These are phyloP conservation scores for Grifola frondosa DNA, from an alignment of 1,284 basidiomycete genomes.

Conservation along the genomic window DNA sequence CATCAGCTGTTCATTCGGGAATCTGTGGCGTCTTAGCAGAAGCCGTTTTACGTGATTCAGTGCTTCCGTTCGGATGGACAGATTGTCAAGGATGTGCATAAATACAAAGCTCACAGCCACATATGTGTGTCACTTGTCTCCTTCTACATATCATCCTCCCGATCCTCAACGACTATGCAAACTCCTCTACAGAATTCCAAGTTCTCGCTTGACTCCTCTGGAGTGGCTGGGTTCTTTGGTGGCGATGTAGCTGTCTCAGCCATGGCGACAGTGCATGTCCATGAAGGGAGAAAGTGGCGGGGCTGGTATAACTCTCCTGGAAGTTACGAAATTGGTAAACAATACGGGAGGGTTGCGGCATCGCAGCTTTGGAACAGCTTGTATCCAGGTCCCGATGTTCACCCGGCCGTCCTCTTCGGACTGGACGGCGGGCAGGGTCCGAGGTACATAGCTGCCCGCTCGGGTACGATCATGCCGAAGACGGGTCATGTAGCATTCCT, in stretches of 20 bases:
- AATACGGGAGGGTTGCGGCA: constrained; percentile 16
- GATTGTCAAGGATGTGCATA: too few species aligned
- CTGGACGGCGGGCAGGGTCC: constrained; percentile 17
- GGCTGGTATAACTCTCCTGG: constrained; percentile 23
- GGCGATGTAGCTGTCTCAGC: constrained; percentile 22
- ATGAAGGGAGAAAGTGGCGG: constrained; percentile 20
- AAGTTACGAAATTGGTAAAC: constrained; percentile 23
- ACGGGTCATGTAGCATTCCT: constrained; percentile 20
- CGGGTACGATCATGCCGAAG: constrained; percentile 17
- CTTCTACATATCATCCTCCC: too few species aligned
- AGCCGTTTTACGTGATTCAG: too few species aligned
- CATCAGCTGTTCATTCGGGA: too few species aligned
- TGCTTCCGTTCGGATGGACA: too few species aligned
- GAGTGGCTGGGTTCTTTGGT: constrained; percentile 22
- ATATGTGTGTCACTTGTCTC: too few species aligned
- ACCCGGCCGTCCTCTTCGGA: constrained; percentile 21
- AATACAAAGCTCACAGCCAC: too few species aligned
- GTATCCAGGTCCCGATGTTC: constrained; percentile 20
- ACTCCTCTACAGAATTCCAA: constrained; percentile 11
- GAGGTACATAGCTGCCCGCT: constrained; percentile 18
- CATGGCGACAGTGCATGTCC: constrained; percentile 22
- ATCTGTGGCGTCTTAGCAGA: too few species aligned
- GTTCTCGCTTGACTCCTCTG: constrained; percentile 21
- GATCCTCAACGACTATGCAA: too few species aligned
- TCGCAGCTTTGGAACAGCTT: constrained; percentile 22